These are phyloP conservation scores for Ganoderma leucocontextum DNA, from an alignment of 1,284 basidiomycete species.

Conservation along the genomic window DNA sequence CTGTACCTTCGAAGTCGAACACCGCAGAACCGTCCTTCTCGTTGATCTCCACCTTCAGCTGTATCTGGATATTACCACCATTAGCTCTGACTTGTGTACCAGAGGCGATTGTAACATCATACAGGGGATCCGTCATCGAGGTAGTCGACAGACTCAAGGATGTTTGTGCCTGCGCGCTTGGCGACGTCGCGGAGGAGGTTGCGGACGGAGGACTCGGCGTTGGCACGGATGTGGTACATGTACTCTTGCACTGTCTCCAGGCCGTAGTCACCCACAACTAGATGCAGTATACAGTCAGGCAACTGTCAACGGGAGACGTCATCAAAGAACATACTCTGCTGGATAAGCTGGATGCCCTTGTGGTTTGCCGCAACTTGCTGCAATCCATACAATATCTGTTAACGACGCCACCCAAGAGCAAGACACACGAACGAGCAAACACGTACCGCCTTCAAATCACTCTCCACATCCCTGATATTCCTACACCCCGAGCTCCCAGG, in stretches of 20 bases:
- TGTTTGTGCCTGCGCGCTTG: slow-evolving; percentile 68
- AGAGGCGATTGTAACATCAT: slow-evolving; percentile 29
- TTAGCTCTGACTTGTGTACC: neutral
- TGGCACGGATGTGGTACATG: slow-evolving; percentile 90
- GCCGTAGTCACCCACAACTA: slow-evolving; percentile 88
- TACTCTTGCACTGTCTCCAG: slow-evolving; percentile 91
- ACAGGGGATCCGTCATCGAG: slow-evolving; percentile 91
- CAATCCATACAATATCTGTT: neutral
- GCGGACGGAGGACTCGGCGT: slow-evolving; percentile 91
- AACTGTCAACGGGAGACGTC: no score
- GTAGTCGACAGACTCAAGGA: slow-evolving; percentile 79
- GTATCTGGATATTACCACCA: slow-evolving; percentile 60
- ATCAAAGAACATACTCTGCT: slow-evolving; percentile 58
- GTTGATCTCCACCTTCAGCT: slow-evolving; percentile 84
- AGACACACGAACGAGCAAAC: neutral
- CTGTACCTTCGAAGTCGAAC: slow-evolving; percentile 92
- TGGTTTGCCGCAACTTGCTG: slow-evolving; percentile 96
- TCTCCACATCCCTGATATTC: slow-evolving; percentile 89
- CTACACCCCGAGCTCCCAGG: slow-evolving; percentile 86
- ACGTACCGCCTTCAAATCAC: slow-evolving; percentile 88
- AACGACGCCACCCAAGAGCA: neutral
- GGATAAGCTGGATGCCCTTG: slow-evolving; percentile 88
- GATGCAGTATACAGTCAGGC: neutral
- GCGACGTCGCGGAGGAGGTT: slow-evolving; percentile 85
- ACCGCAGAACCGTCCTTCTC: slow-evolving; percentile 80